Base-by-base conservation (phyloP, 192 early-diverging fungal genomes). In the Coemansia sp. region DNA sequence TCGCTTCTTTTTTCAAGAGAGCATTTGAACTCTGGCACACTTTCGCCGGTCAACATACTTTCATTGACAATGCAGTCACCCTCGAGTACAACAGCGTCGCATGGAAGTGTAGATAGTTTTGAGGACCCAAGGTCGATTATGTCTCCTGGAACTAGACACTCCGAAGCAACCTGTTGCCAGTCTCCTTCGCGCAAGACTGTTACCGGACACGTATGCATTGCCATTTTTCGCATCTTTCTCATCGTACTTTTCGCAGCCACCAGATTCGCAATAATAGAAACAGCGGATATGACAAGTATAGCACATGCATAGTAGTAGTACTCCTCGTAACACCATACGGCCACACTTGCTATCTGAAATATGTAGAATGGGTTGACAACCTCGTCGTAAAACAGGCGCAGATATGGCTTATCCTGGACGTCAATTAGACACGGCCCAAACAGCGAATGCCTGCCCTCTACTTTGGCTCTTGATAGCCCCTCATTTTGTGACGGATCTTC, bases 11-110 rank as follows among this genome's bases (percentile, higher is more conserved):
- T 32, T 4, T 46, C 67, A 6, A 96, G 84, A 1, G 95, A 88
- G 6, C 77, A 76, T 72, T 99, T 99, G 21, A 91, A 92, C 19
- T 98, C 94, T 6, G 96, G 95, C 0, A 97, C 84, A 40, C 92
- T 93, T 75, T 99, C 98, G 26, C 98, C 98, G 5, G 98, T 99
- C 19, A 99, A 85, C 95, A 99, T 97, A 67, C 88, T 92, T 80
- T 98, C 98, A 80, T 98, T 97, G 46, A 98, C 89, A 57, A 99
- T 96, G 68, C 94, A 96, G 67, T 94, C 94, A 32, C 98, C 98
- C 18, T 91, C 85, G 6, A 98, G 77, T 4, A 99, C 79, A 19
- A 98, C 72, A 10, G 91, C 92, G 54, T 99, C 98, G 73, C 96
- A 98, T 0, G 98, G 95, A 19, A 96, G 80, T 4, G 82, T 71